Base-by-base conservation (phyloP, 2,329 filamentous ascomycete genomes). In the Penicillium sp. region DNA sequence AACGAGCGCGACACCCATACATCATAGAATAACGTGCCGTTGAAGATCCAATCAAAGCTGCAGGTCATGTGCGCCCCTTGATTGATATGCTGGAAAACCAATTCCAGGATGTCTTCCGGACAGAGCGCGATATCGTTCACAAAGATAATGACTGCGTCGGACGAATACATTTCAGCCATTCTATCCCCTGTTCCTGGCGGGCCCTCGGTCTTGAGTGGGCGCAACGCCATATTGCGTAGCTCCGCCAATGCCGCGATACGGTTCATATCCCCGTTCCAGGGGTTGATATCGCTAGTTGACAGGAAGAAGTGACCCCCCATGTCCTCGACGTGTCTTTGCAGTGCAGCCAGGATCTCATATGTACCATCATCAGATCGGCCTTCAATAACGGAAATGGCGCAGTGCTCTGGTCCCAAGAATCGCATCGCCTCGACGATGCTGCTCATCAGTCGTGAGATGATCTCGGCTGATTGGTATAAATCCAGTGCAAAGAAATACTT, bases 21-120 rank as follows among this genome's bases (percentile, higher is more conserved):
- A 55, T 86, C 82, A 63, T 85, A 84, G 61, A 86, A 86, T 0
- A 76, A 80, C 0, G 79, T 78, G 2, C 79, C 69, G 0, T 49
- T 48, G 0, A 78, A 79, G 0, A 74, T 78, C 82, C 83, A 87
- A 65, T 87, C 83, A 76, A 87, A 80, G 5, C 74, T 81, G 60
- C 83, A 87, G 0, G 78, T 79, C 79, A 84, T 84, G 62, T 82
- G 78, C 7, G 82, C 83, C 2, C 65, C 67, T 33, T 81, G 79
- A 3, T 58, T 59, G 5, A 55, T 60, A 23, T 74, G 77, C 65
- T 86, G 82, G 58, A 81, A 74, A 1, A 79, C 61, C 1, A 86
- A 71, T 65, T 86, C 84, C 3, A 87, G 72, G 14, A 87, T 76
- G 57, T 87, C 83, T 34, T 85, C 81, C 4, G 56, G 54, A 54